A percentile compares a stretch with the other conserved stretches of the same genome.
These are phyloP conservation scores for Acacia confusa DNA, from an alignment of 306 rosid species.

Conservation along the genomic window DNA sequence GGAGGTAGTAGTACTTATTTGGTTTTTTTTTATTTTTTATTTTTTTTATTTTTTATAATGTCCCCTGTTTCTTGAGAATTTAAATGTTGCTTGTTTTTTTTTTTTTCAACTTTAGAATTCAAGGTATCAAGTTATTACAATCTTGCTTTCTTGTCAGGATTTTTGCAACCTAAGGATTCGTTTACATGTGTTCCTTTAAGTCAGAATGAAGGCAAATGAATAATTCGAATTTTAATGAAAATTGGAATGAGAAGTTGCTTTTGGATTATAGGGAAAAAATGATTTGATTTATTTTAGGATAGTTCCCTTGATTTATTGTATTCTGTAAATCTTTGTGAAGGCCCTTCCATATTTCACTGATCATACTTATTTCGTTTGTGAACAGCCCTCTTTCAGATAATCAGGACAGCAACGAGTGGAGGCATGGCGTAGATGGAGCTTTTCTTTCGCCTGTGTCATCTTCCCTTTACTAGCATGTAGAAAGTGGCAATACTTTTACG, in stretches of 20 bases:
- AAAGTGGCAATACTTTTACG: slow-evolving; percentile 24
- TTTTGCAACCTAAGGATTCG: not conserved
- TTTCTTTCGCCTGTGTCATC: slow-evolving; percentile 1
- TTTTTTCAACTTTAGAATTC: not conserved
- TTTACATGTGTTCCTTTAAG: not conserved
- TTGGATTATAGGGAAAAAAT: not conserved
- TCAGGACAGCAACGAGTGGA: slow-evolving; percentile 75
- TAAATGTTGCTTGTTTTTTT: not conserved
- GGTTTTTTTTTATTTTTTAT: no score
- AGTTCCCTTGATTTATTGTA: not conserved
- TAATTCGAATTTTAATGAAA: not conserved
- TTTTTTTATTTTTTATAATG: no score
- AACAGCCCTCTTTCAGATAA: slow-evolving; percentile 79
- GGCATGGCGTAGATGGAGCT: slow-evolving; percentile 58
- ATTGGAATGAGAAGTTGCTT: not conserved
- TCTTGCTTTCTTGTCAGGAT: not conserved
- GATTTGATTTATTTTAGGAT: not conserved
- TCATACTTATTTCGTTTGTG: not conserved
- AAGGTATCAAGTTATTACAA: not conserved
- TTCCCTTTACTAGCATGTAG: slow-evolving; percentile 27
- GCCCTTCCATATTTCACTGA: slow-evolving; percentile 11
- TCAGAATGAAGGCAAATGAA: not conserved
- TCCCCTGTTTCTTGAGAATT: not conserved
- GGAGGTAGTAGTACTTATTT: no score
- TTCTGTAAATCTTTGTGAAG: not conserved